Base-by-base conservation (phyloP, 176 grass and related monocot genomes). In the Eremochloa ophiuroides region DNA sequence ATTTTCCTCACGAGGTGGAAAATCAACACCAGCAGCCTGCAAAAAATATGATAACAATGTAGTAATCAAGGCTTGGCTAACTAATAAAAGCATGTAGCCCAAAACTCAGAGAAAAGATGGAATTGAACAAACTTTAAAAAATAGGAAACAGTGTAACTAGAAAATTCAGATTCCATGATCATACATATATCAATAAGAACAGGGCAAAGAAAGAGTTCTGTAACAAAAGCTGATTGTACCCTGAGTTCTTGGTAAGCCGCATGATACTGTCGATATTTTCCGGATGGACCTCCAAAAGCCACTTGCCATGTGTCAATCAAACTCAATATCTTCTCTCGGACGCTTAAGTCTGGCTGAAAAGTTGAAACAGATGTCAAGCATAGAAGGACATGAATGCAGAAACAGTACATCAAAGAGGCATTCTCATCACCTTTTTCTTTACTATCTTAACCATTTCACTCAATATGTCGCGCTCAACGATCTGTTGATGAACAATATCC, bases 361-460 rank as follows among this genome's bases (percentile, higher is more conserved):
- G 20, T 79, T 55, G 83, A 80, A 73, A 70, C 62, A 50, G 79
- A 72, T 22, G 83, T 84, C 63, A 76, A 78, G 88, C 30, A 66
- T 5, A 85, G 26, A 67, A 26, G 56, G 10, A 35, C 60, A 56
- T 74, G 74, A 62, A 76, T 79, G 37, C 56, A 75, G 76, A 74
- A 86, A 35, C n/a, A 92, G 20, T 73, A 33, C 10, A 76, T 4
- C 38, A 13, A 74, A 85, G 41, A 64, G 53, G 37, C 70, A 86
- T 61, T 87, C 41, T 55, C 31, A 12, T 82, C 85, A 90, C 97
- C 91, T 99, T 99, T 94, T 96, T 99, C 97, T 96, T 99, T 77
- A 99, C 93, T 78, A 99, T 95, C 83, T 96, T 99, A 50, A 96
- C 93, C 97, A 99, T 96, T 89, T 99, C 97, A 86, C 88, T 94